Percentiles rank a stretch among this genome's conserved stretches.
Evolutionary conservation across 1,139 yeast species (phyloP).

Genomic region (Zygoascus sp.): DNA sequence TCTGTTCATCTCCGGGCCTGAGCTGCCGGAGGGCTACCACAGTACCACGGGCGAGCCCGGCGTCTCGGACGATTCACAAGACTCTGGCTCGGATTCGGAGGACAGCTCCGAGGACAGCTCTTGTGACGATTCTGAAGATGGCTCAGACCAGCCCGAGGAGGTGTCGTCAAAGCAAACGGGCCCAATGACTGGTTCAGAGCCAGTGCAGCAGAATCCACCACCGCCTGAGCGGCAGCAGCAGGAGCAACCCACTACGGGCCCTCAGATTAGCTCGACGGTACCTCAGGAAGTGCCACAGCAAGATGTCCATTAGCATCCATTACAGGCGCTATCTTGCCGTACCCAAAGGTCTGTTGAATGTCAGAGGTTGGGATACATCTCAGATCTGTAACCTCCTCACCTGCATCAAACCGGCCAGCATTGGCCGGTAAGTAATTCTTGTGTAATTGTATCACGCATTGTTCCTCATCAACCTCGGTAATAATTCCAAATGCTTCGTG

Average conservation of each 20-base stretch:
- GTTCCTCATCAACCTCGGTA: background rate
- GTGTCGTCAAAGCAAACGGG: background rate
- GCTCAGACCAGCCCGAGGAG: conserved; percentile 13
- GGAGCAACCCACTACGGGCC: background rate
- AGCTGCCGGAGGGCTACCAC: conserved; percentile 14
- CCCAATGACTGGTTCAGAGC: background rate
- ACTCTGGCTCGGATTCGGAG: conserved; percentile 10
- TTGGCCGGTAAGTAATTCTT: conserved; percentile 2
- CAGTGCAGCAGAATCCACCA: background rate
- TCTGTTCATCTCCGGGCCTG: conserved; percentile 16
- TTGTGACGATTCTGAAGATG: conserved; percentile 6
- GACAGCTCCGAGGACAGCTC: background rate
- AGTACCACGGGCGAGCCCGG: conserved; percentile 5
- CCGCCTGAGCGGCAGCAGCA: background rate
- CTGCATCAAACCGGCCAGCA: conserved; percentile 15
- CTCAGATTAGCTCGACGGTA: background rate
- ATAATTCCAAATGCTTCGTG: conserved; percentile 4
- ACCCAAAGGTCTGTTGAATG: background rate
- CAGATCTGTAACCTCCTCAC: conserved; percentile 11
- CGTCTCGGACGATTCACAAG: conserved; percentile 1
- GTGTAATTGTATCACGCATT: conserved; percentile 1
- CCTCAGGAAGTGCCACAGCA: background rate
- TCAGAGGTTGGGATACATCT: conserved; percentile 2
- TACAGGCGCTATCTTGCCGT: background rate
- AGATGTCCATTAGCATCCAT: background rate